A percentile compares a stretch with the other conserved stretches of the same genome.
Evolutionary conservation across 2,329 filamentous ascomycete genomes (phyloP).

Genomic region (Aspergillus intermedius): DNA sequence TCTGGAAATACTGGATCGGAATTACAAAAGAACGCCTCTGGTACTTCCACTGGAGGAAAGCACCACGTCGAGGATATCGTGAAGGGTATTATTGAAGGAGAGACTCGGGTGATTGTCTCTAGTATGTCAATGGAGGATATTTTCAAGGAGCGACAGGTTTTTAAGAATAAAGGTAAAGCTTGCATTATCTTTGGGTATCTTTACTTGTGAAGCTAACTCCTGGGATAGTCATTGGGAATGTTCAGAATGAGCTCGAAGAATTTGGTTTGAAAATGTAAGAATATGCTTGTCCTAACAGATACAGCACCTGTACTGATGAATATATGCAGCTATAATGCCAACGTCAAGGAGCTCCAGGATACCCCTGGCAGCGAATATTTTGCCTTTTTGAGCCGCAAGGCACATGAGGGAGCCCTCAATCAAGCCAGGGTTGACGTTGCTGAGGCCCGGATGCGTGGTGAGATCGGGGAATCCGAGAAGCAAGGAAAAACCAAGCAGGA

Average conservation of each 20-base stretch:
- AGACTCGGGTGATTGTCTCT: slow-evolving; percentile 74
- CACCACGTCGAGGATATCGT: slow-evolving; percentile 76
- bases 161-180: slow-evolving; percentile 58
- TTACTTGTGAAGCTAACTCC: not conserved
- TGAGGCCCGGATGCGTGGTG: slow-evolving; percentile 56
- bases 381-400: slow-evolving; percentile 71
- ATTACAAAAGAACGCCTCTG: slow-evolving; percentile 26
- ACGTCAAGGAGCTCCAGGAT: slow-evolving; percentile 82
- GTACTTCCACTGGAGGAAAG: slow-evolving; percentile 43
- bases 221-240: slow-evolving; percentile 59
- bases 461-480: slow-evolving; percentile 61
- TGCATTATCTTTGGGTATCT: not conserved
- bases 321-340: slow-evolving; percentile 55
- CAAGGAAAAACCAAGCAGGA: slow-evolving; percentile 76
- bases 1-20: slow-evolving; percentile 51
- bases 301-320: not conserved
- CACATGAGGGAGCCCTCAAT: slow-evolving; percentile 77
- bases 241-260: slow-evolving; percentile 71
- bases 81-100: slow-evolving; percentile 84
- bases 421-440: slow-evolving; percentile 62
- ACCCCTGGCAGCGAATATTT: slow-evolving; percentile 79
- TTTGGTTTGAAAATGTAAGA: slow-evolving; percentile 67
- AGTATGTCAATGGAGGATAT: slow-evolving; percentile 93
- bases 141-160: slow-evolving; percentile 68
- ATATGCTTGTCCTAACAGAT: not conserved